Conservation (phyloP, 2,329 filamentous ascomycete genomes). For the Botrytis fabae region DNA sequence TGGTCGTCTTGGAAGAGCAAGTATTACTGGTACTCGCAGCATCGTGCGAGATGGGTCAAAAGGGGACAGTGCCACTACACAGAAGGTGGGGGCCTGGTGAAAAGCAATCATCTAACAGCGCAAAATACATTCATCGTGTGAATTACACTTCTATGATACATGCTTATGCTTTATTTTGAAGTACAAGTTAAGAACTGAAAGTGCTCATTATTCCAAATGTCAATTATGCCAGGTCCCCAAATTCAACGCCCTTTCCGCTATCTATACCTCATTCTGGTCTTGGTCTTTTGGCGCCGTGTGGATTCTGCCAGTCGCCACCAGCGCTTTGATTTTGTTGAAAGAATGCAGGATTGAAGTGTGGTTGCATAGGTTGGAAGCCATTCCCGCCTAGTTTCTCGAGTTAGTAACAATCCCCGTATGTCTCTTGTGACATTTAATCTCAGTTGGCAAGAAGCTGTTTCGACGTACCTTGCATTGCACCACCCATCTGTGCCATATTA, state of each 20-base stretch:
- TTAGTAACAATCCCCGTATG: conserved; percentile 9
- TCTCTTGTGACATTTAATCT: not conserved
- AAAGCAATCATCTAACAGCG: conserved; percentile 14
- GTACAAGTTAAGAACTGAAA: conserved; percentile 23
- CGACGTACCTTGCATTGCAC: conserved; percentile 59
- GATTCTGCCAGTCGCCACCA: conserved; percentile 68
- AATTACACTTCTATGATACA: conserved; percentile 24
- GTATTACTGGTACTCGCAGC: not conserved
- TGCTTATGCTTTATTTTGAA: conserved; percentile 21
- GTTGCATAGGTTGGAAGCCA: conserved; percentile 68
- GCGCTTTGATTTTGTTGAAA: conserved; percentile 56
- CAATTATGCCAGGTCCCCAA: conserved; percentile 13
- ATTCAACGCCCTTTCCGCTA: conserved; percentile 19
- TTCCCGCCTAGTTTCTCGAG: conserved; percentile 38
- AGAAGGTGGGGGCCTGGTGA: not conserved
- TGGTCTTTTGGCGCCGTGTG: conserved; percentile 77
- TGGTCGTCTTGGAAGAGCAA: not conserved
- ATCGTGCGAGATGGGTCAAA: not conserved
- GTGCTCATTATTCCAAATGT: conserved; percentile 22
- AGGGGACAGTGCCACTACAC: not conserved
- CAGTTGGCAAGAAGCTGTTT: not conserved
- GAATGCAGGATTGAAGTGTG: conserved; percentile 72
- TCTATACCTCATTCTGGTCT: conserved; percentile 57
- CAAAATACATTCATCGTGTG: conserved; percentile 14
- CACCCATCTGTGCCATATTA: conserved; percentile 46